Evolutionary conservation across 306 rosid genomes (phyloP).

Genomic region (Comarum palustre): DNA sequence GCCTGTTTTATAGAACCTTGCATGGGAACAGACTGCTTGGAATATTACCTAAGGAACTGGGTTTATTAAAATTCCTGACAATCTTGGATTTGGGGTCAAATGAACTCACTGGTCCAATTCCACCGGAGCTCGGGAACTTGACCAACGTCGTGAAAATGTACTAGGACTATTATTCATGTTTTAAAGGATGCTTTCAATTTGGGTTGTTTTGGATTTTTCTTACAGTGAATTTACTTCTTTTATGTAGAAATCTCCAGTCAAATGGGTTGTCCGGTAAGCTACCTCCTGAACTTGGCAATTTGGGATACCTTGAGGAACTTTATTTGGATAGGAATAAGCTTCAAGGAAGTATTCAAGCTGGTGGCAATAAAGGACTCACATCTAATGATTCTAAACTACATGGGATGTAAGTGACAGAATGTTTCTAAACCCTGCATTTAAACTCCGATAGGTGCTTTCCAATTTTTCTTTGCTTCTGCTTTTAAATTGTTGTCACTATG

Average conservation of each 20-base stretch:
- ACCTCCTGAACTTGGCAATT: constrained; percentile 68
- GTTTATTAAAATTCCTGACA: constrained; percentile 55
- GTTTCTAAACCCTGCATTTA: background rate
- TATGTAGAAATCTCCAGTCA: constrained; percentile 73
- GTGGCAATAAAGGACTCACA: constrained; percentile 28
- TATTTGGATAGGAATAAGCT: constrained; percentile 80
- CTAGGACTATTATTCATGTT: constrained; percentile 22
- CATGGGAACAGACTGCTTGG: constrained; percentile 78
- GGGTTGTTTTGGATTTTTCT: constrained; percentile 16
- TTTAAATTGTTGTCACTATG: background rate
- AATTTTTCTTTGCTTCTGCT: background rate
- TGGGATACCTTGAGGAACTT: constrained; percentile 72
- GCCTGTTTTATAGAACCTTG: constrained; percentile 55
- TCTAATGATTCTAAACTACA: constrained; percentile 27
- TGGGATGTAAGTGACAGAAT: constrained; percentile 58
- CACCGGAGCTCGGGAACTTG: constrained; percentile 75
- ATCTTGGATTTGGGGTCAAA: constrained; percentile 86
- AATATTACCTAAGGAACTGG: constrained; percentile 68
- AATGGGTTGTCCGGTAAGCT: constrained; percentile 72
- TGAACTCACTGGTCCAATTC: constrained; percentile 77
- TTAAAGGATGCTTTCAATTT: constrained; percentile 15
- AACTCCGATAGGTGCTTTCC: background rate
- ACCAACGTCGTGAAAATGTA: constrained; percentile 63
- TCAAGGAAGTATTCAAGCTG: constrained; percentile 75
- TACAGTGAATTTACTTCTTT: constrained; percentile 1